Evolutionary conservation across 169 alveolate species (phyloP).

Genomic region (Eimeria zaria): DNA sequence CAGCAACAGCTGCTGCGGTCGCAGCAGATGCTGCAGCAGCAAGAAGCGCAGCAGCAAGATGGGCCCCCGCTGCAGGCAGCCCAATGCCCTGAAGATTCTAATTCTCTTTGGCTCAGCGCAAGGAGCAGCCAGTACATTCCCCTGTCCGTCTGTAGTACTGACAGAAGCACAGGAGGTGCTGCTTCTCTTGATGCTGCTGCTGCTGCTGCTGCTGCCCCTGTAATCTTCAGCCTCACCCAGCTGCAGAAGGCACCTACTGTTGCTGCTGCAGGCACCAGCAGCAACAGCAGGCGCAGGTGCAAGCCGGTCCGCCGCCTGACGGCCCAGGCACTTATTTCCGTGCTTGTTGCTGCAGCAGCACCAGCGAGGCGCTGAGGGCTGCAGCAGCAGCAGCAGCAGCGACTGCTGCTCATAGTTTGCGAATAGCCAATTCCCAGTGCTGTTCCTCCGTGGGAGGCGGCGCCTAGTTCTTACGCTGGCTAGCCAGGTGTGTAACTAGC

Average conservation of each 20-base stretch:
- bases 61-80: slow-evolving; percentile 11
- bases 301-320: slow-evolving; percentile 46
- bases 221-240: slow-evolving; percentile 29
- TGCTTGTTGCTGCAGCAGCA: slow-evolving; percentile 47
- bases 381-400: slow-evolving; percentile 15
- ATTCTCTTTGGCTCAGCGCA: background rate
- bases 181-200: slow-evolving; percentile 15
- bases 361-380: slow-evolving; percentile 34
- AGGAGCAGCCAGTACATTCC: slow-evolving; percentile 36
- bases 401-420: background rate
- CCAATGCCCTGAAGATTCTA: background rate
- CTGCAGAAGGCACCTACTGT: slow-evolving; percentile 28
- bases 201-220: slow-evolving; percentile 59
- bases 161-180: background rate
- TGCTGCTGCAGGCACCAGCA: slow-evolving; percentile 2
- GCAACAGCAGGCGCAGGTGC: slow-evolving; percentile 27
- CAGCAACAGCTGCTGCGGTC: slow-evolving; percentile 41
- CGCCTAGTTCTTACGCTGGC: background rate
- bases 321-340: slow-evolving; percentile 57
- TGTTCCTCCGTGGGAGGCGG: background rate
- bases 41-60: background rate
- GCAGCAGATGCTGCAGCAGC: slow-evolving; percentile 24
- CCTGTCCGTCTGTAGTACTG: slow-evolving; percentile 15
- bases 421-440: background rate
- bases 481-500: background rate